Conservation (phyloP, 2,329 filamentous ascomycete genomes). For the Aureobasidium namibiae region DNA sequence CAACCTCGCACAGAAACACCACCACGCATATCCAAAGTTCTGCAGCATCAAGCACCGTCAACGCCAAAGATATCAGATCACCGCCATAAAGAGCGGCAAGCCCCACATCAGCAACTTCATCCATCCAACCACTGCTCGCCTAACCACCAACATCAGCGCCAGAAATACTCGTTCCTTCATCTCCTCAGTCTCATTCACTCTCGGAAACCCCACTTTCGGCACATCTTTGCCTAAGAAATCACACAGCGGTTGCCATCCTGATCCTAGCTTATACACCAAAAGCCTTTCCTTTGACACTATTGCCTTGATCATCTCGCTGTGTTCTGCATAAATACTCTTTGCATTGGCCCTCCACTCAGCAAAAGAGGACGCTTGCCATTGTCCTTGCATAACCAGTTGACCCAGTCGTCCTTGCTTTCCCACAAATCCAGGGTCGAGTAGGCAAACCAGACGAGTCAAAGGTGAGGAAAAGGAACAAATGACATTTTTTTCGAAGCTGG, state of each 20-base stretch:
- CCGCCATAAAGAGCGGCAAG: not conserved
- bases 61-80: not conserved
- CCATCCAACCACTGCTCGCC: not conserved
- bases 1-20: too few relatives aligned
- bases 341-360: not conserved
- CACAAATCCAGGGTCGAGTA: not conserved
- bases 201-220: constrained; percentile 21
- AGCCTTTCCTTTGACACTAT: constrained; percentile 20
- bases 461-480: not conserved
- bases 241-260: constrained; percentile 26
- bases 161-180: not conserved
- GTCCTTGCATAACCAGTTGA: not conserved
- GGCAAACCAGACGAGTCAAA: not conserved
- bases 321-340: constrained; percentile 11
- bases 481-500: constrained; percentile 13
- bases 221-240: constrained; percentile 21
- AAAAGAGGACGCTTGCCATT: not conserved
- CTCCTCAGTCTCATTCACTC: constrained; percentile 8
- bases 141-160: not conserved
- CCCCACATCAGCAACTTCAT: not conserved
- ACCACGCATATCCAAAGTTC: too few relatives aligned
- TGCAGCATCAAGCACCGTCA: too few relatives aligned
- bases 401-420: not conserved
- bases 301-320: constrained; percentile 17
- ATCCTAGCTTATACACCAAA: constrained; percentile 21